phyloP scores from a whole-genome alignment of 257 asterid genomes.

The Nicotiana knightiana region DNA sequence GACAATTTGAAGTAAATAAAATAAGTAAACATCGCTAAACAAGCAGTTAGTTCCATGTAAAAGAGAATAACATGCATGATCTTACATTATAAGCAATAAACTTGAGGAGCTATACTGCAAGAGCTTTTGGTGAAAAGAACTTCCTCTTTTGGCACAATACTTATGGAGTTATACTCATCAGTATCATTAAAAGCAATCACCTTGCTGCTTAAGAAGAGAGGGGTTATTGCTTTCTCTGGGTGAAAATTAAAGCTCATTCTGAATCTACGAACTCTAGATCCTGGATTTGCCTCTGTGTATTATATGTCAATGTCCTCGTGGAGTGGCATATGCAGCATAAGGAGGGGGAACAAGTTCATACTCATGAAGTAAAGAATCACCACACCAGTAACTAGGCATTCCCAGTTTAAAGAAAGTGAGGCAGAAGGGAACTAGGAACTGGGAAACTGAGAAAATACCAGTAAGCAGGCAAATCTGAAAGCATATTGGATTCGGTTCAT shows the following conservation, averaged over 20 bases:
- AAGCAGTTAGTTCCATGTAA: background rate
- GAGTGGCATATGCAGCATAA: background rate
- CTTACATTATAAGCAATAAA: background rate
- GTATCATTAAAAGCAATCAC: background rate
- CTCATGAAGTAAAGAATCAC: background rate
- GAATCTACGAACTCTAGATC: background rate
- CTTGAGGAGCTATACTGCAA: background rate
- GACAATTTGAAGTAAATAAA: background rate
- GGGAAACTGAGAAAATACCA: background rate
- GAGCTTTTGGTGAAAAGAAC: background rate
- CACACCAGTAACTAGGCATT: background rate
- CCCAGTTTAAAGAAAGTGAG: background rate
- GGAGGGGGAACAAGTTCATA: no score
- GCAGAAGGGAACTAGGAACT: background rate
- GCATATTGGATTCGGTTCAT: background rate
- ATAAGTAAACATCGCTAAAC: background rate
- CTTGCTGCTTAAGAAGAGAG: background rate
- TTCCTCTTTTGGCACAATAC: background rate
- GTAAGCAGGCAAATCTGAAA: background rate
- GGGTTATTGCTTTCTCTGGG: background rate
- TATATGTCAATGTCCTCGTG: background rate
- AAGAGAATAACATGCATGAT: background rate
- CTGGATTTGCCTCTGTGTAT: background rate
- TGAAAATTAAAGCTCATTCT: background rate
- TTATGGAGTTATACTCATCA: background rate